phyloP scores from a whole-genome alignment of 2,329 filamentous ascomycete genomes.

The Dactylella cylindrospora region DNA sequence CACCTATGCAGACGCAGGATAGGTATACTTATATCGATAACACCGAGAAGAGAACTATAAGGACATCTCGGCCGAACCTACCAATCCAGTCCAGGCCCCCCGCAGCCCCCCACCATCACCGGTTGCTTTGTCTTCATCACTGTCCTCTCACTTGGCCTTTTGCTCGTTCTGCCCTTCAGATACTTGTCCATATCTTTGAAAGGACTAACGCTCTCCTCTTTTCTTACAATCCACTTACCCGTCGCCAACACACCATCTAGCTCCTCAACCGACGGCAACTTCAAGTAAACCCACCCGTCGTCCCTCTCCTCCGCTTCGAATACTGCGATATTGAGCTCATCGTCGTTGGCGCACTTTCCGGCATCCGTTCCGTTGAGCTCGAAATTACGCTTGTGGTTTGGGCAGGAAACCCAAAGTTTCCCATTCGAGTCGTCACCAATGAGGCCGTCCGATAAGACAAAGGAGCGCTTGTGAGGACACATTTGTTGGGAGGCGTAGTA shows the following conservation, averaged over 20 bases:
- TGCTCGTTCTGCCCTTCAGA: slow-evolving; percentile 57
- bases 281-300: slow-evolving; percentile 77
- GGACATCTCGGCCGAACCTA: slow-evolving; percentile 2
- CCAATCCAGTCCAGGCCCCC: slow-evolving; percentile 31
- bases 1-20: background rate
- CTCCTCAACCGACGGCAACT: slow-evolving; percentile 76
- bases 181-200: slow-evolving; percentile 55
- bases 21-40: slow-evolving; percentile 1
- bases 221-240: slow-evolving; percentile 73
- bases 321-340: slow-evolving; percentile 74
- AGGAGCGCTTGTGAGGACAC: slow-evolving; percentile 89
- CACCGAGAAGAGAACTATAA: background rate
- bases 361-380: slow-evolving; percentile 66
- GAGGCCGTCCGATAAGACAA: slow-evolving; percentile 82
- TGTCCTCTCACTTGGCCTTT: slow-evolving; percentile 28
- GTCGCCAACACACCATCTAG: slow-evolving; percentile 78
- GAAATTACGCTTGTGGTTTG: slow-evolving; percentile 87
- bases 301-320: slow-evolving; percentile 74
- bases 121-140: slow-evolving; percentile 33
- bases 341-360: slow-evolving; percentile 74
- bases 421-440: slow-evolving; percentile 65
- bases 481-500: slow-evolving; percentile 90
- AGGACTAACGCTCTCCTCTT: slow-evolving; percentile 60
- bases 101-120: slow-evolving; percentile 27
- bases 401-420: slow-evolving; percentile 82